Evolutionary conservation across 2,329 filamentous ascomycete species (phyloP), one percentile per base, ranked within the genome.

Genomic region (Ceratocystis lukuohia): DNA sequence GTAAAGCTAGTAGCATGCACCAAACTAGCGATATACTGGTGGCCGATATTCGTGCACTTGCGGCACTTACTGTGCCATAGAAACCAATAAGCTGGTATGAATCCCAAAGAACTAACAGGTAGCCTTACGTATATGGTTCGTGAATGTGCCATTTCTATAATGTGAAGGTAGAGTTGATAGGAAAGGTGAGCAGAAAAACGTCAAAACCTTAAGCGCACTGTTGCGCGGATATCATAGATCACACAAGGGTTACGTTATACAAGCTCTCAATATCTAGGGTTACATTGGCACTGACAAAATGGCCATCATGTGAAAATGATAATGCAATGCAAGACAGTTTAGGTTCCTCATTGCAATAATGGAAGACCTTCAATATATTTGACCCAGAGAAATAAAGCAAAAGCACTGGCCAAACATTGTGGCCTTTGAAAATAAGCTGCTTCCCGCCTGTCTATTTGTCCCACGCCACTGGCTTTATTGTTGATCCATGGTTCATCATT

Each of bases 21-120:
- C 71, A 72, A 30, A 70, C 70, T 45, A 77, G 76, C 2, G 71
- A 71, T 77, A 28, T 78, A 76, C 68, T 79, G 77, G 77, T 75
- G 69, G 77, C 77, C 66, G 71, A 76, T 73, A 1, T n/a, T 61
- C 44, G 10, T 57, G 2, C 20, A 28, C 46, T 20, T 45, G 5
- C 22, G 12, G 15, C 50, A n/a, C 4, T 53, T n/a, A 3, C 1
- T n/a, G 22, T 48, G 44, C 7, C 37, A 15, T 53, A 4, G 22
- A 37, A 61, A 41, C 64, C 44, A 62, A 64, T 15, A 64, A 46
- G 22, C 20, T 41, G 15, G 0, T 37, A n/a, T n/a, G 37, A 7
- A 17, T 41, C 45, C 57, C 15, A 41, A 63, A 8, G 65, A 15
- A 69, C 70, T 3, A 75, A 71, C 61, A 67, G 74, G 68, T 72